These are phyloP conservation scores for Neopestalotiopsis clavispora DNA, from an alignment of 2,329 filamentous ascomycete genomes.

Conservation along the genomic window DNA sequence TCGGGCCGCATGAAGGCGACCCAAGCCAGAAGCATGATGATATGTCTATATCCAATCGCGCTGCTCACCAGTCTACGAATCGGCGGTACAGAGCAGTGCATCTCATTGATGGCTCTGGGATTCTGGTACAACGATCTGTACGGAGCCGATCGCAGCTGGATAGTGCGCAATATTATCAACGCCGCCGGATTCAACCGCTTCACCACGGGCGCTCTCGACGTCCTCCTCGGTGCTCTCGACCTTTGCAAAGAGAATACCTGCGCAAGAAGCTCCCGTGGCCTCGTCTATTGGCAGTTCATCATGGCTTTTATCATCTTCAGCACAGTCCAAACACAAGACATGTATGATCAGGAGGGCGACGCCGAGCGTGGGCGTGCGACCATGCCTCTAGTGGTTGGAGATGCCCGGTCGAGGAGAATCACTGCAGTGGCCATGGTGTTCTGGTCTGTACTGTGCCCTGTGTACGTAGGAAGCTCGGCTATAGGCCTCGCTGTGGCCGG, in stretches of 20 bases:
- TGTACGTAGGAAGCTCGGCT: neutral
- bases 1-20: slow-evolving; percentile 24
- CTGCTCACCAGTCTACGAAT: slow-evolving; percentile 20
- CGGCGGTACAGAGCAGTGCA: slow-evolving; percentile 24
- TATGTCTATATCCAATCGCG: slow-evolving; percentile 16
- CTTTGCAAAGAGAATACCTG: slow-evolving; percentile 13
- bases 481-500: neutral
- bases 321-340: slow-evolving; percentile 44
- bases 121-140: slow-evolving; percentile 36
- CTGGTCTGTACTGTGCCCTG: slow-evolving; percentile 25
- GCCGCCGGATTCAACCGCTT: slow-evolving; percentile 17
- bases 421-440: slow-evolving; percentile 28
- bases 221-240: slow-evolving; percentile 14
- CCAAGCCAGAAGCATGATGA: slow-evolving; percentile 26
- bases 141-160: slow-evolving; percentile 27
- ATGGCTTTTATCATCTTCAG: slow-evolving; percentile 37
- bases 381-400: slow-evolving; percentile 34
- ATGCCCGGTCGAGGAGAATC: slow-evolving; percentile 27
- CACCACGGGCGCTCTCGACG: slow-evolving; percentile 17
- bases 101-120: slow-evolving; percentile 29
- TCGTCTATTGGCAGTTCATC: slow-evolving; percentile 33
- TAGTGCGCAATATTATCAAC: slow-evolving; percentile 20
- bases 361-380: slow-evolving; percentile 30
- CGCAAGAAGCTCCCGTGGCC: slow-evolving; percentile 7
- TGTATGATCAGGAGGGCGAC: slow-evolving; percentile 42